These are phyloP conservation scores for Pseudocercospora fijiensis DNA, from an alignment of 2,329 filamentous ascomycete genomes.

Conservation along the genomic window DNA sequence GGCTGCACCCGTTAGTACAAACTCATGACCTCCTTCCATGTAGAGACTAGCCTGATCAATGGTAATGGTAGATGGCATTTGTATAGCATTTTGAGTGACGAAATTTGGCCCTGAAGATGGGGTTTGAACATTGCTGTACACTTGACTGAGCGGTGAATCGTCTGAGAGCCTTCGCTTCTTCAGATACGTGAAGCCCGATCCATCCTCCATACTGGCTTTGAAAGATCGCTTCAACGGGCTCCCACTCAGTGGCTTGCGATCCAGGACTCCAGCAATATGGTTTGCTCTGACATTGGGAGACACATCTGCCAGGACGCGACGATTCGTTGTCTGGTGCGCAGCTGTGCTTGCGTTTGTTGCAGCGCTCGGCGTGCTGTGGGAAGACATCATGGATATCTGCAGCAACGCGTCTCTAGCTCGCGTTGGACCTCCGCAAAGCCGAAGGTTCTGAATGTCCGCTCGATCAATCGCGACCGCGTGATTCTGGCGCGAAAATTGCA, in stretches of 20 bases:
- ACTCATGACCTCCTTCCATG: background rate
- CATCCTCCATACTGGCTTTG: conserved; percentile 34
- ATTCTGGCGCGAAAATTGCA: background rate
- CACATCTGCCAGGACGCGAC: conserved; percentile 34
- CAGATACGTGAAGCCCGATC: conserved; percentile 38
- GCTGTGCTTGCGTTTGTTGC: conserved; percentile 5
- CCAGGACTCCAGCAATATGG: conserved; percentile 11
- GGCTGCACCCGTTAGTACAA: background rate
- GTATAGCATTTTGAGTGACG: background rate
- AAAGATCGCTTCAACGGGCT: conserved; percentile 39
- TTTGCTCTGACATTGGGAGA: conserved; percentile 35
- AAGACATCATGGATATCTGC: conserved; percentile 15
- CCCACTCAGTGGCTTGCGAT: conserved; percentile 28
- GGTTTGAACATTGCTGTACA: background rate
- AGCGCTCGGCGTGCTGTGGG: conserved; percentile 3
- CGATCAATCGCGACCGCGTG: background rate
- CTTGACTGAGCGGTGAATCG: conserved; percentile 13
- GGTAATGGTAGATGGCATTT: background rate
- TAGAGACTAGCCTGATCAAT: conserved; percentile 6
- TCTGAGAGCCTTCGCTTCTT: conserved; percentile 33
- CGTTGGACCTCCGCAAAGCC: background rate
- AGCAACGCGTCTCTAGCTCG: conserved; percentile 12
- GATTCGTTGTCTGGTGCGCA: conserved; percentile 14
- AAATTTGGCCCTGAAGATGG: background rate
- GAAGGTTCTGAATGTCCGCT: background rate